These are phyloP conservation scores for Gloeopeniophorella convolvens DNA, from an alignment of 768 basidiomycete genomes.

Conservation along the genomic window DNA sequence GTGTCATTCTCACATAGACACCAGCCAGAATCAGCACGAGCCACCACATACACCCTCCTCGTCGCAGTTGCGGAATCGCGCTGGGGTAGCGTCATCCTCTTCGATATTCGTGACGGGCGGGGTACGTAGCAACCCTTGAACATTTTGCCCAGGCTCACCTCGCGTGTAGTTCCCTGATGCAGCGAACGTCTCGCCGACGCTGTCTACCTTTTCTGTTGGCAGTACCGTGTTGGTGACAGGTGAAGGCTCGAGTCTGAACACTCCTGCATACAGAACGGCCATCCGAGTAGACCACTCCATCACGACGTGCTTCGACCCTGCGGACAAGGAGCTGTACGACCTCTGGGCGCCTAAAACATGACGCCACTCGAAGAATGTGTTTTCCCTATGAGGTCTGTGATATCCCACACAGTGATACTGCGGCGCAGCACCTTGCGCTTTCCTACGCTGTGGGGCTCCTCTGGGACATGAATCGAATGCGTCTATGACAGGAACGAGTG, in stretches of 20 bases:
- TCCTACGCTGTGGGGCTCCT: too few species aligned
- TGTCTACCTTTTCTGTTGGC: slow-evolving; percentile 13
- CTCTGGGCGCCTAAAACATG: slow-evolving; percentile 57
- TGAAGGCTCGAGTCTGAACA: slow-evolving; percentile 4
- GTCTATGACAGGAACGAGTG: too few species aligned
- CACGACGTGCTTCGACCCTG: slow-evolving; percentile 66
- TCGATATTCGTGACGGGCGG: slow-evolving; percentile 11
- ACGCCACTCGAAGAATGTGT: too few species aligned
- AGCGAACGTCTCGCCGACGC: slow-evolving; percentile 10
- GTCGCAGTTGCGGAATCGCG: slow-evolving; percentile 4
- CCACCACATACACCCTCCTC: background rate
- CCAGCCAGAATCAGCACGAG: background rate
- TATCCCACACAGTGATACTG: too few species aligned
- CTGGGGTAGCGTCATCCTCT: background rate
- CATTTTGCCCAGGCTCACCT: background rate
- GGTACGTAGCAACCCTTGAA: background rate
- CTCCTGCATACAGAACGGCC: slow-evolving; percentile 32
- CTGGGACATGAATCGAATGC: too few species aligned
- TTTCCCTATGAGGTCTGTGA: too few species aligned
- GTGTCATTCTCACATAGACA: background rate
- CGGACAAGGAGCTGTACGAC: slow-evolving; percentile 71
- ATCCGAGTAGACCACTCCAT: slow-evolving; percentile 63
- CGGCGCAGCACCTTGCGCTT: too few species aligned
- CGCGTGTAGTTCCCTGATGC: slow-evolving; percentile 9
- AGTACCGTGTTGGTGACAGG: background rate